These are phyloP conservation scores for Lagenaria siceraria DNA, from an alignment of 306 rosid genomes.

Conservation along the genomic window DNA sequence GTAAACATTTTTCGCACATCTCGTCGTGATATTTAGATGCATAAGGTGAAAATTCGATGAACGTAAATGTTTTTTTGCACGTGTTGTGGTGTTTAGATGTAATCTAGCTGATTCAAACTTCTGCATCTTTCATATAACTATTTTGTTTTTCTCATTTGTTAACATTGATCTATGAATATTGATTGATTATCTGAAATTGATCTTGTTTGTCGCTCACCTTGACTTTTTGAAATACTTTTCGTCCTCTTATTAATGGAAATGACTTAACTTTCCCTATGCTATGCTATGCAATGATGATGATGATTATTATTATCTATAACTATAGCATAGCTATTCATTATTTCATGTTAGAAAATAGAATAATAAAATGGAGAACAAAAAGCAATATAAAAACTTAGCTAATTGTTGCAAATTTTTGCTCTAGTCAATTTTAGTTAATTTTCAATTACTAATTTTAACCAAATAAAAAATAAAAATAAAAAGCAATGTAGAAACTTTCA, in stretches of 20 bases:
- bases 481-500: too few relatives aligned
- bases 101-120: not conserved
- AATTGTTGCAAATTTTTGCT: too few relatives aligned
- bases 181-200: not conserved
- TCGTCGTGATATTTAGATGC: not conserved
- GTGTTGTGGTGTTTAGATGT: not conserved
- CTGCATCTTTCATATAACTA: not conserved
- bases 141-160: not conserved
- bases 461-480: too few relatives aligned
- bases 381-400: too few relatives aligned
- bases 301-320: not conserved
- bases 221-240: not conserved
- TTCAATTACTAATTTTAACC: too few relatives aligned
- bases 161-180: not conserved
- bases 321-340: not conserved
- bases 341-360: not conserved
- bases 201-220: not conserved
- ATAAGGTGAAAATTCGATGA: too few relatives aligned
- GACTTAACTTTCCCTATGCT: not conserved
- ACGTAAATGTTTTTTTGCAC: too few relatives aligned
- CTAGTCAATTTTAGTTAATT: too few relatives aligned
- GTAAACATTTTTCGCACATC: constrained; percentile 11
- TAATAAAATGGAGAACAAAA: too few relatives aligned
- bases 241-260: not conserved
- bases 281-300: too few relatives aligned